These are phyloP conservation scores for Fusarium mundagurra DNA, from an alignment of 2,329 filamentous ascomycete genomes.

Conservation along the genomic window DNA sequence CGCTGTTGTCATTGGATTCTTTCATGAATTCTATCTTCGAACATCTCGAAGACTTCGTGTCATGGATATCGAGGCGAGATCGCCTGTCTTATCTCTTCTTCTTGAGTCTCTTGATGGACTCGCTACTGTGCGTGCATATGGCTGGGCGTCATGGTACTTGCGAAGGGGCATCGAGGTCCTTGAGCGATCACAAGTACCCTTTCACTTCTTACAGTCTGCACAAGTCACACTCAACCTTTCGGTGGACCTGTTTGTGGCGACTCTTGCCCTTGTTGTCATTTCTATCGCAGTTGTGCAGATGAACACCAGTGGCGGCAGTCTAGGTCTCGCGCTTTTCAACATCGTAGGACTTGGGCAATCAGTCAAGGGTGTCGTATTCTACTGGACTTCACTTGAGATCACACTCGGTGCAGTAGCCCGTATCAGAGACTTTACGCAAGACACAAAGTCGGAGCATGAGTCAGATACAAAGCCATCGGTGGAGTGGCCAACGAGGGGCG, in stretches of 20 bases:
- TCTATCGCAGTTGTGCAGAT: background rate
- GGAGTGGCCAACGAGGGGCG: background rate
- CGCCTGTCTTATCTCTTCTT: background rate
- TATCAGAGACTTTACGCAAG: background rate
- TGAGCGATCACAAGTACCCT: background rate
- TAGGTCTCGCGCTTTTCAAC: background rate
- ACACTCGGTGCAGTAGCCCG: background rate
- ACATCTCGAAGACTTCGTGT: background rate
- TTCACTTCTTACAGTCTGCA: background rate
- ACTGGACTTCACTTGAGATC: background rate
- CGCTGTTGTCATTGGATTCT: background rate
- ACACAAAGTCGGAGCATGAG: background rate
- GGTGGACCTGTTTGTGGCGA: background rate
- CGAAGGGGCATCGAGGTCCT: background rate
- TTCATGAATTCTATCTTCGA: background rate
- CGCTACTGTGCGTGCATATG: background rate
- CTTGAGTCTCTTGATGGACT: background rate
- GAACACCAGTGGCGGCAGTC: background rate
- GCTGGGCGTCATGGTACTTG: background rate
- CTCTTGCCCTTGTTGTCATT: background rate
- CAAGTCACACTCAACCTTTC: background rate
- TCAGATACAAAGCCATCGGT: background rate
- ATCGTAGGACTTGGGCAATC: background rate
- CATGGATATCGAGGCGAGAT: background rate
- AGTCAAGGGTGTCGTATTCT: background rate